A percentile compares a stretch with the other conserved stretches of the same genome.
phyloP scores from a whole-genome alignment of 495 filamentous ascomycete genomes.

The Platismatia glauca region DNA sequence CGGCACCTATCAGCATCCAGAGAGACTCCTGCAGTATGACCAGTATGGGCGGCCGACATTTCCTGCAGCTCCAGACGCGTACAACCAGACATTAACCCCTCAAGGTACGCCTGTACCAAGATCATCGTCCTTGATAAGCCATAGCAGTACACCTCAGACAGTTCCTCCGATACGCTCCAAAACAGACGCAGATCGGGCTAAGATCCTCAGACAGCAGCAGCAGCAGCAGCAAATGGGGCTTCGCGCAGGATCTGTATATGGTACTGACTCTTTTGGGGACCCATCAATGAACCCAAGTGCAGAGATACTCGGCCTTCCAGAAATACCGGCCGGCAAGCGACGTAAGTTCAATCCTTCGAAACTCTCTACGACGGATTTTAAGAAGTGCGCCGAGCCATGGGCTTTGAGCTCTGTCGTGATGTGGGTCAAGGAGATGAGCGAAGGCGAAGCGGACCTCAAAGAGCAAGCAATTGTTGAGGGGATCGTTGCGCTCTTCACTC shows the following conservation, averaged over 20 bases:
- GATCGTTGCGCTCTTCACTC: constrained; percentile 81
- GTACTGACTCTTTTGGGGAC: constrained; percentile 33
- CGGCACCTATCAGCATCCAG: constrained; percentile 44
- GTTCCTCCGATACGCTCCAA: constrained; percentile 80
- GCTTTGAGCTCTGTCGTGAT: constrained; percentile 76
- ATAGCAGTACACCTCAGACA: constrained; percentile 70
- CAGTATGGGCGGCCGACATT: constrained; percentile 32
- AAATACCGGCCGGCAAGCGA: constrained; percentile 57
- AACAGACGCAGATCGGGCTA: constrained; percentile 74
- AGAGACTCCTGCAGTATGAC: constrained; percentile 36
- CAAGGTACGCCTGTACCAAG: constrained; percentile 53
- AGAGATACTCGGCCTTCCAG: constrained; percentile 58
- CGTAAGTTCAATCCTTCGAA: constrained; percentile 85
- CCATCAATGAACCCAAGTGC: constrained; percentile 40
- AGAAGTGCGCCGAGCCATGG: constrained; percentile 84
- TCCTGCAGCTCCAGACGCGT: constrained; percentile 39
- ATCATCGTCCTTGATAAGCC: constrained; percentile 74
- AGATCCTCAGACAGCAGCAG: constrained; percentile 50
- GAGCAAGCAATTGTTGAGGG: constrained; percentile 75
- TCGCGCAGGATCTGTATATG: constrained; percentile 32
- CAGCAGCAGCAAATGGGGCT: constrained; percentile 38
- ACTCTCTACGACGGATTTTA: constrained; percentile 73
- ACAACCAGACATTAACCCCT: constrained; percentile 31
- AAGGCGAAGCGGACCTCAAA: constrained; percentile 74
- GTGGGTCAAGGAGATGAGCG: constrained; percentile 83